Base-by-base conservation (phyloP, 2,329 filamentous ascomycete species). In the Monosporascus sp. region DNA sequence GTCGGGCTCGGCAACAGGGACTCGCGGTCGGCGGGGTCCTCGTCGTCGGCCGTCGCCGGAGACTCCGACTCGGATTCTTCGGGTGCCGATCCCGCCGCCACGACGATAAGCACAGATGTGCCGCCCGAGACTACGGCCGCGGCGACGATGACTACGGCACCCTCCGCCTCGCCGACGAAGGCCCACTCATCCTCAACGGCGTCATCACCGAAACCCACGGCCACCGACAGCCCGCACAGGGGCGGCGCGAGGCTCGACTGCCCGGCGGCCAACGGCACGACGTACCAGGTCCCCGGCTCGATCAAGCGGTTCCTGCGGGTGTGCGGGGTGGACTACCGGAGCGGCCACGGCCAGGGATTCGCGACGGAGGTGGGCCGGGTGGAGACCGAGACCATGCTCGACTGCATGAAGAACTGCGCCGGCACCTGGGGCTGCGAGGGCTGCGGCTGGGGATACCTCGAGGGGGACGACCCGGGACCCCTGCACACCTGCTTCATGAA, bases 311-410 rank as follows among this genome's bases (percentile, higher is more conserved):
- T 79, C 65, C 58, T 72, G 22, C 74, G 73, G 7, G 50, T 74
- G 18, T 79, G 76, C 61, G 76, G 74, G 31, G 60, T 77, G 51
- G 76, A 79, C 62, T 77, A 74, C 60, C 55, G 69, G 70, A n/a
- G 55, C 53, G 2, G 60, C 56, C 55, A 53, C 24, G 17, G 17
- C 17, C 38, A 18, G 18, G 38, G 63, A 65, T 35, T 5, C 9
- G 65, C 65, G 2, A 55, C 58, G 7, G 65, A 68, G 28, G 49
- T 69, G 18, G 55, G 56, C 74, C 62, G 64, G 47, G 66, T 73
- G 22, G 65, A 63, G 53, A 74, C 72, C 2, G 62, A 66, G 48
- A 74, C 60, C 52, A 69, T 75, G 63, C 65, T 72, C 51, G 72
- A 71, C 24, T 78, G 76, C 61, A 76, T 78, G 59, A 67, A 71